Conservation (phyloP, 2,329 filamentous ascomycete genomes). For the Penicillium sp. region DNA sequence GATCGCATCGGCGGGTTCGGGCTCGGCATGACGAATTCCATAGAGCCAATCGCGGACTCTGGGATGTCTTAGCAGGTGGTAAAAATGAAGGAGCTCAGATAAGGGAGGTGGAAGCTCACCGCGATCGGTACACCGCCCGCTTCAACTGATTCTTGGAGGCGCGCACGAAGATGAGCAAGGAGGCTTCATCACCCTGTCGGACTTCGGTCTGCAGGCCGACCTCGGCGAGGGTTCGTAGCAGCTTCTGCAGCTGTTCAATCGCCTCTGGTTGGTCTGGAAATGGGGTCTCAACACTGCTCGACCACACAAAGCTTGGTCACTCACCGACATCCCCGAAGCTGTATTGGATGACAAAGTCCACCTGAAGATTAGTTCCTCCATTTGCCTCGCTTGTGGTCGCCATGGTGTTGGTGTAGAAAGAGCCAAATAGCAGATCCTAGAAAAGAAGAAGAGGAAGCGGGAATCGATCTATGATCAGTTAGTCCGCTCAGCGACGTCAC, state of each 20-base stretch:
- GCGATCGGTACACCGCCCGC: conserved; percentile 80
- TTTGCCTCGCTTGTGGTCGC: conserved; percentile 28
- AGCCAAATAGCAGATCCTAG: not conserved
- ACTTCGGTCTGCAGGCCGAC: conserved; percentile 87
- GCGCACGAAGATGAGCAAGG: conserved; percentile 81
- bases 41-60: conserved; percentile 95
- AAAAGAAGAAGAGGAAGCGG: conserved; percentile 4
- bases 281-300: conserved; percentile 2
- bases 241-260: conserved; percentile 72
- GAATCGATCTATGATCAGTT: not conserved
- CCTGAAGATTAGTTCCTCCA: conserved; percentile 61
- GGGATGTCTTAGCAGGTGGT: not conserved
- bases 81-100: not conserved
- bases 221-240: conserved; percentile 72
- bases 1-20: conserved; percentile 69
- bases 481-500: conserved; percentile 21
- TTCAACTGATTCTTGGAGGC: conserved; percentile 75
- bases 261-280: conserved; percentile 66
- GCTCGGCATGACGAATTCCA: conserved; percentile 76
- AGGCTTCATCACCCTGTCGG: conserved; percentile 72
- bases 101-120: conserved; percentile 45
- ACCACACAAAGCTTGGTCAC: conserved; percentile 12
- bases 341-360: conserved; percentile 89
- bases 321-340: conserved; percentile 68
- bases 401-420: conserved; percentile 23